phyloP scores from a whole-genome alignment of 106 monocot genomes.

The Allium fistulosum region DNA sequence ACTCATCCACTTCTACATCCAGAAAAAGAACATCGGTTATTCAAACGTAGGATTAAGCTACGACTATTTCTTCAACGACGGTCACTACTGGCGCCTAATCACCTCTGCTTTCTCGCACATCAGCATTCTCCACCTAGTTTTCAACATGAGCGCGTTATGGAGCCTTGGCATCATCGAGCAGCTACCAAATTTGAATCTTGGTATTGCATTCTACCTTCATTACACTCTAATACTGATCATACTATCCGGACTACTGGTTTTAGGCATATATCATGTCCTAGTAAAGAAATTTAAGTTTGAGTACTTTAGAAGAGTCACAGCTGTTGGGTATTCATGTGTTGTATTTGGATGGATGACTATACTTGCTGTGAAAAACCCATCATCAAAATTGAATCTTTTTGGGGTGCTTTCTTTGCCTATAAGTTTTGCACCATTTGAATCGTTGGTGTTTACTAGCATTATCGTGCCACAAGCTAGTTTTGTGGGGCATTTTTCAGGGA shows the following conservation, averaged over 20 bases:
- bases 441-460: conserved; percentile 81
- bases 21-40: conserved; percentile 79
- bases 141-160: conserved; percentile 96
- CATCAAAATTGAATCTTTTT: conserved; percentile 82
- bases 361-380: conserved; percentile 84
- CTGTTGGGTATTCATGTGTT: conserved; percentile 89
- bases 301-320: conserved; percentile 72
- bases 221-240: conserved; percentile 73
- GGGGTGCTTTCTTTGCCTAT: conserved; percentile 88
- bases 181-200: conserved; percentile 49
- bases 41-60: conserved; percentile 76
- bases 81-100: conserved; percentile 85
- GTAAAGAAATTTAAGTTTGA: conserved; percentile 83
- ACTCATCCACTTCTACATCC: conserved; percentile 80
- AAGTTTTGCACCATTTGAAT: conserved; percentile 95
- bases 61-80: conserved; percentile 47
- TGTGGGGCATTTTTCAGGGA: conserved; percentile 89
- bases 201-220: conserved; percentile 74
- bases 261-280: conserved; percentile 63
- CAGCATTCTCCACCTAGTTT: conserved; percentile 74
- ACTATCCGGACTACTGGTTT: conserved; percentile 65
- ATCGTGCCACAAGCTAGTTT: conserved; percentile 98
- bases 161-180: conserved; percentile 79
- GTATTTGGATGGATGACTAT: conserved; percentile 99
- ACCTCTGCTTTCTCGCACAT: conserved; percentile 93